Evolutionary conservation across 305 asterid genomes (phyloP), one percentile per base, ranked within the genome.

Genomic region (Plantago lanceolata): DNA sequence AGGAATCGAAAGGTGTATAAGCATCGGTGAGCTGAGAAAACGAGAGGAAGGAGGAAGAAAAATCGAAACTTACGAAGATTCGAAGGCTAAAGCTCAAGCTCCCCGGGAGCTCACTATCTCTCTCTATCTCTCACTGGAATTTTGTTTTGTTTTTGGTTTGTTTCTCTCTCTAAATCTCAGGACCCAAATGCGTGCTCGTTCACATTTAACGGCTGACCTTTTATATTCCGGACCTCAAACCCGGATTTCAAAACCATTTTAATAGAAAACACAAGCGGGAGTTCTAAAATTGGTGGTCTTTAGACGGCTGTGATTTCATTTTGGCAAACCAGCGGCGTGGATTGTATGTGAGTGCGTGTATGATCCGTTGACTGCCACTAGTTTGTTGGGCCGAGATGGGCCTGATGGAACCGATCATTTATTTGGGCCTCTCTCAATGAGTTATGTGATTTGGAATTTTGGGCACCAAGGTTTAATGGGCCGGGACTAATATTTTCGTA

Each of bases 181-280:
- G 63, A 61, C 65, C 37, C 63, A 55, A 28, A 6, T n/a, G 59
- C 33, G 59, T 15, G 29, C 24, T 59, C 44, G 53, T 55, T 70
- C 68, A 56, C 62, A 52, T 64, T 71, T 35, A 11, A 69, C 66
- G 65, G 64, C 63, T 59, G 68, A 51, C 19, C 35, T 52, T 44
- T 78, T 75, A 75, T 77, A 71, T 5, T 11, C 73, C 97, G 97
- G 96, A 90, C 85, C 76, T 75, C 81, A 85, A 79, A 81, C 65
- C 74, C 82, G 85, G 88, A 80, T 80, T 80, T 87, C 71, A 76
- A 77, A 81, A 67, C 68, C 72, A 61, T 73, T 84, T 83, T 68
- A 76, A 77, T 78, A 82, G 84, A 71, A 55, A 83, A 81, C 84
- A 68, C 82, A 61, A 82, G 84, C 89, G 82, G 78, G 66, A 74